Evolutionary conservation across 148 eudicot species (phyloP), one percentile per base, ranked within the genome.

Genomic region (Diospyros lotus): DNA sequence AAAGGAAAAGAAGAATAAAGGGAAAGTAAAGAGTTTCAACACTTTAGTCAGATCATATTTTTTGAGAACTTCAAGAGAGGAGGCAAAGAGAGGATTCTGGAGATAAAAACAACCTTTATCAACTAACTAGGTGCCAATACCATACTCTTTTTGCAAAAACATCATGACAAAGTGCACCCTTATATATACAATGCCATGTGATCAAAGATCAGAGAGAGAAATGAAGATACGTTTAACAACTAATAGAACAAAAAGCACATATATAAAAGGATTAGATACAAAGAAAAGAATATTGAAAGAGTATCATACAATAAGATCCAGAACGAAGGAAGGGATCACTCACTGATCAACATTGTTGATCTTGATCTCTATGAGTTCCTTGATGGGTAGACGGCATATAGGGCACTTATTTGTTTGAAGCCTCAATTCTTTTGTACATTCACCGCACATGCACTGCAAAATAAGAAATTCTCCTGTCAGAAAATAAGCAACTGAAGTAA

Each of bases 401-500:
- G 94, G 94, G 73, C 94, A 90, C 86, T 87, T 86, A 72, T 85
- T 82, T n/a, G 94, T 60, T 68, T 82, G 90, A 73, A 83, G 78
- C 81, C 90, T 86, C 73, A 90, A 77, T 76, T 65, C 79, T 80
- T 88, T 85, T n/a, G 94, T 88, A 82, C 94, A 90, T 18, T 81
- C 90, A 46, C 86, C 82, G 83, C 94, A 90, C 91, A 90, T 81
- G 68, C 94, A 90, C 91, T 90, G 83, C 67, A 76, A 79, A 48
- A 41, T 45, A 42, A 51, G 58, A 70, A 38, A 72, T 42, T 72
- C 53, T 58, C 4, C 7, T 2, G 65, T 72, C 52, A 70, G 38
- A 54, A 54, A 41, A 54, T 39, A 54, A 53, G 60, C 28, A 55
- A 53, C 39, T 40, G 12, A 40, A 28, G 46, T 50, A 2, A 53